phyloP scores from a whole-genome alignment of 805 yeast genomes.

The Suhomyces sp. region DNA sequence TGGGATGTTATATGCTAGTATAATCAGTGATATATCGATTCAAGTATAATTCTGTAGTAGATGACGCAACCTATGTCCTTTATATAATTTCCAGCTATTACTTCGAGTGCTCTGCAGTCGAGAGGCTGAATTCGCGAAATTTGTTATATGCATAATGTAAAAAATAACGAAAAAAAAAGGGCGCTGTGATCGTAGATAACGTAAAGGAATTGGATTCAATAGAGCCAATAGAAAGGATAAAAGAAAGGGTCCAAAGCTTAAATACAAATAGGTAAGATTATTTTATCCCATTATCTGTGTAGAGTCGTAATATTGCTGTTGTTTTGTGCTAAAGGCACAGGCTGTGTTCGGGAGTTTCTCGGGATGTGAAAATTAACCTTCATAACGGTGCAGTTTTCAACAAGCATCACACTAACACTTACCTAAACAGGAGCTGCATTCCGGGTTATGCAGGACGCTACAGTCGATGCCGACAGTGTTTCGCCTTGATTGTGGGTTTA shows the following conservation, averaged over 20 bases:
- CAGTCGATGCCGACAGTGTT: background rate
- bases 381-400: background rate
- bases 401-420: background rate
- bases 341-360: background rate
- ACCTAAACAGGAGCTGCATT: background rate
- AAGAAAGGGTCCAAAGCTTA: background rate
- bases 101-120: background rate
- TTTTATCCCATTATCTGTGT: background rate
- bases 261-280: background rate
- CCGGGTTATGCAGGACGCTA: background rate
- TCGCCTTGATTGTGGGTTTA: background rate
- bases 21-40: background rate
- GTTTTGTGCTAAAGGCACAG: background rate
- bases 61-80: background rate
- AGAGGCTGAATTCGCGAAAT: background rate
- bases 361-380: background rate
- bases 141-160: background rate
- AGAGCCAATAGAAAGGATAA: background rate
- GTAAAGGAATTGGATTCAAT: background rate
- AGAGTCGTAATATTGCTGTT: background rate
- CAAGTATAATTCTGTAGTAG: background rate
- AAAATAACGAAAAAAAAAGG: background rate
- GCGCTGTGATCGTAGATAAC: slow-evolving; percentile 1
- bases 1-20: slow-evolving; percentile 22
- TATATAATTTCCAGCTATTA: background rate